Conservation (phyloP, 2,329 filamentous ascomycete genomes). For the Fusarium acutatum region DNA sequence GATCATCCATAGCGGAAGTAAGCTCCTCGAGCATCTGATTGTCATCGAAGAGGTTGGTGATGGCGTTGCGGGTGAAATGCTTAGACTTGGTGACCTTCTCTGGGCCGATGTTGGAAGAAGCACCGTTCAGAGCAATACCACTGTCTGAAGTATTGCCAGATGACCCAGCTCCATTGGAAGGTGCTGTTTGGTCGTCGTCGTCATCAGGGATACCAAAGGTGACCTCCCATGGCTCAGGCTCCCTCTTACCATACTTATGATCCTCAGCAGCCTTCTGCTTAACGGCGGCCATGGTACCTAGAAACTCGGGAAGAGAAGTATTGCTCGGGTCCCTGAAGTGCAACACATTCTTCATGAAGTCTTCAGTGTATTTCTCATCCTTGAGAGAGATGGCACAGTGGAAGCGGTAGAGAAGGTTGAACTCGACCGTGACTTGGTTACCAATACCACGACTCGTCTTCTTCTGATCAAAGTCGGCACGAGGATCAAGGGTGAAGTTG, state of each 20-base stretch:
- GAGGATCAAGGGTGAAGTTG: conserved; percentile 61
- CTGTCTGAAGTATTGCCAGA: background rate
- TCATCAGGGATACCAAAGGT: background rate
- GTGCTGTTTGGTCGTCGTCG: fast-evolving
- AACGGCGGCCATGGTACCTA: background rate
- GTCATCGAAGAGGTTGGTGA: conserved; percentile 23
- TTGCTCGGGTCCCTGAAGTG: background rate
- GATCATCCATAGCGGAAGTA: conserved; percentile 62
- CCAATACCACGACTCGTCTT: conserved; percentile 42
- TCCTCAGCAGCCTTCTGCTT: background rate
- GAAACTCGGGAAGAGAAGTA: background rate
- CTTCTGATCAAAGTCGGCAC: conserved; percentile 28
- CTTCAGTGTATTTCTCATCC: conserved; percentile 45
- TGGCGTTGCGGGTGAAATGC: conserved; percentile 4
- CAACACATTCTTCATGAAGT: conserved; percentile 22
- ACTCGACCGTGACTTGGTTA: conserved; percentile 48
- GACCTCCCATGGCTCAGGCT: background rate
- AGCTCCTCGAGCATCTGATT: conserved; percentile 43
- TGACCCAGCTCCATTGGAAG: background rate
- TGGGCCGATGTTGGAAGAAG: fast-evolving
- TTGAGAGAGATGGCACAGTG: conserved; percentile 44
- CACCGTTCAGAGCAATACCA: background rate
- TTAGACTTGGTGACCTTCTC: background rate
- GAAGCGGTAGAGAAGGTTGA: conserved; percentile 49
- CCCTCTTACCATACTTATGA: background rate